Evolutionary conservation across 805 yeast species (phyloP), one percentile per base, ranked within the genome.

Genomic region (Ogataea sp.): DNA sequence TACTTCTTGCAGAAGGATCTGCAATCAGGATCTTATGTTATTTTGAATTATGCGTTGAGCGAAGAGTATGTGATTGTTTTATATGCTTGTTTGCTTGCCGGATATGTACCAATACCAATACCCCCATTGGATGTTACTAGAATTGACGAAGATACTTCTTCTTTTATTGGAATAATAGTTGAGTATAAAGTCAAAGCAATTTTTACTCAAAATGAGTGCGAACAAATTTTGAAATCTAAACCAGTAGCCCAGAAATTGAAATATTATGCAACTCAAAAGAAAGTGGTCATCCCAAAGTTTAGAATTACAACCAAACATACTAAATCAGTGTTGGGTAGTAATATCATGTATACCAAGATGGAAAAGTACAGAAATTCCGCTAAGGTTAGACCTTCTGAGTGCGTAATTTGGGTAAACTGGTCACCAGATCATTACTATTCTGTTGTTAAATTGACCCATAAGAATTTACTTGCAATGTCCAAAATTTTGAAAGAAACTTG

Each of bases 401-500:
- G 67, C 14, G 62, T 73, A 2, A 66, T 87, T 0, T 78, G 93
- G 83, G 56, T 84, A 14, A 68, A 75, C 45, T 80, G 79, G 68
- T 75, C 84, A 1, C 68, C 88, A 0, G 95, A 87, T 50, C 83
- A 83, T 49, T 68, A 75, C 16, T 67, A 83, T 40, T 68, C 74
- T 0, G 85, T 83, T 0, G 71, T 73, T 2, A 64, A 65, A 16
- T 58, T 75, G 44, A 77, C 75, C 20, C 93, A 84, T 55, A 62
- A 69, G 31, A 72, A 75, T 37, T 64, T 93, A 11, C 60, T 89
- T 48, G 81, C 86, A 2, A 73, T 85, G 58, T 88, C 97, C 59
- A 87, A 89, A 51, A 83, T 85, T 17, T 72, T 87, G 53, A 90
- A 93, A 50, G 97, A 90, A 55, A 90, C 97, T 0, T 85, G 96